Evolutionary conservation across 257 asterid species (phyloP).

Genomic region (Thymus quinquecostatus): DNA sequence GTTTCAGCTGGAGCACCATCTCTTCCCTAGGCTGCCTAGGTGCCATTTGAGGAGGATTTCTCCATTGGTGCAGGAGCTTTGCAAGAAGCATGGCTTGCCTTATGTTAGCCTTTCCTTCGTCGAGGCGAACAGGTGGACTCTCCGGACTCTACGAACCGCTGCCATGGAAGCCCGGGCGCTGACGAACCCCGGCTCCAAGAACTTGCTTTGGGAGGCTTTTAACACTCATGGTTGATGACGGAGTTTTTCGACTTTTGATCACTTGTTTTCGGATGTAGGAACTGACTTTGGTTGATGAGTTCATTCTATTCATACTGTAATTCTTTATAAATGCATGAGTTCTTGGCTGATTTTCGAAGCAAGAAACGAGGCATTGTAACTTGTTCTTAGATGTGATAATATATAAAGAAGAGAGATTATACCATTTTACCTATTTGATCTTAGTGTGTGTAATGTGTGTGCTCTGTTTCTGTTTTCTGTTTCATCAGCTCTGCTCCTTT

Average conservation of each 20-base stretch:
- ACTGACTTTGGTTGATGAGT: too few relatives aligned
- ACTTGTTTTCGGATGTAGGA: too few relatives aligned
- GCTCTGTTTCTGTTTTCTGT: not conserved
- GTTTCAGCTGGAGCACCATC: conserved; percentile 87
- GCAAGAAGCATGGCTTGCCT: conserved; percentile 81
- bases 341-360: conserved; percentile 13
- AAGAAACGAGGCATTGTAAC: conserved; percentile 10
- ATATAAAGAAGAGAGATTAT: not conserved
- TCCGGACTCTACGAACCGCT: conserved; percentile 62
- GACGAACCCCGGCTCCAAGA: conserved; percentile 54
- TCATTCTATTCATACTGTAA: too few relatives aligned
- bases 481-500: not conserved
- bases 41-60: conserved; percentile 74
- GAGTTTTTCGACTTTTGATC: too few relatives aligned
- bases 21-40: conserved; percentile 92
- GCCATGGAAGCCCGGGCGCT: conserved; percentile 79
- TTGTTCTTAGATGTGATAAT: not conserved
- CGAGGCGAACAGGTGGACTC: conserved; percentile 68
- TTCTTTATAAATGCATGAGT: not conserved
- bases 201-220: conserved; percentile 89
- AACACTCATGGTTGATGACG: conserved; percentile 71
- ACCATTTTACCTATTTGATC: not conserved
- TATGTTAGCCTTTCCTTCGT: conserved; percentile 63
- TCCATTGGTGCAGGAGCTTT: conserved; percentile 68
- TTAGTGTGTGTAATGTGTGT: not conserved